Evolutionary conservation across 2,329 filamentous ascomycete genomes (phyloP).

Genomic region (Botrytis elliptica): DNA sequence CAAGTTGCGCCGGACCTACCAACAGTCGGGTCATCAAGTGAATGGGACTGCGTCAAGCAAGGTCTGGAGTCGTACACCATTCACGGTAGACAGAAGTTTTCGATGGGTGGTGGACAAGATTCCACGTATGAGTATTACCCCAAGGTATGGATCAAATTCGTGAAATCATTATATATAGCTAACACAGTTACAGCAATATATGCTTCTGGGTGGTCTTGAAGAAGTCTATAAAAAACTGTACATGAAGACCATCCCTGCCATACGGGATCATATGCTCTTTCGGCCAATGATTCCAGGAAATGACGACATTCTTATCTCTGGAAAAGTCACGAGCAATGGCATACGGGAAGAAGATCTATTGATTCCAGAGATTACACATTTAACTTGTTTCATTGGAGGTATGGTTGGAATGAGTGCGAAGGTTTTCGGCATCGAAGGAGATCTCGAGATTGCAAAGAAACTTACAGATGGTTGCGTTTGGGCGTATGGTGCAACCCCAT

Average conservation of each 20-base stretch:
- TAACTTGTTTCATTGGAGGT: slow-evolving; percentile 68
- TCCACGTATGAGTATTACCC: slow-evolving; percentile 72
- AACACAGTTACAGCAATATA: slow-evolving; percentile 52
- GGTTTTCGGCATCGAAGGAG: slow-evolving; percentile 57
- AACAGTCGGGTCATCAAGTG: background rate
- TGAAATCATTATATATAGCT: slow-evolving; percentile 23
- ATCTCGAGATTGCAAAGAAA: slow-evolving; percentile 61
- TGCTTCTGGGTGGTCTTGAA: slow-evolving; percentile 73
- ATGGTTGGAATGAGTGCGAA: slow-evolving; percentile 67
- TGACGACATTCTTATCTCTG: slow-evolving; percentile 72
- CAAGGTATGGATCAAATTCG: slow-evolving; percentile 48
- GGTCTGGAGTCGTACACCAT: slow-evolving; percentile 51
- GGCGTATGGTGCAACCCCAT: slow-evolving; percentile 61
- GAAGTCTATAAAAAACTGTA: slow-evolving; percentile 74
- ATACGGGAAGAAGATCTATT: slow-evolving; percentile 45
- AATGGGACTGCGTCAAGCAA: slow-evolving; percentile 55
- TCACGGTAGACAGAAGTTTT: slow-evolving; percentile 47
- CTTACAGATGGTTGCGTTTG: slow-evolving; percentile 69
- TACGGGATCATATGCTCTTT: slow-evolving; percentile 73
- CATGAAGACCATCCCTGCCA: slow-evolving; percentile 62
- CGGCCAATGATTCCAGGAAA: slow-evolving; percentile 68
- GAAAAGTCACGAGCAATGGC: slow-evolving; percentile 54
- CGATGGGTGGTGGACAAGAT: slow-evolving; percentile 65
- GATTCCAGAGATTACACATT: slow-evolving; percentile 47
- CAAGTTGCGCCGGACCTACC: background rate